A percentile compares a stretch with the other conserved stretches of the same genome.
phyloP scores from a whole-genome alignment of 345 rosid species.

The Brassica cretica region DNA sequence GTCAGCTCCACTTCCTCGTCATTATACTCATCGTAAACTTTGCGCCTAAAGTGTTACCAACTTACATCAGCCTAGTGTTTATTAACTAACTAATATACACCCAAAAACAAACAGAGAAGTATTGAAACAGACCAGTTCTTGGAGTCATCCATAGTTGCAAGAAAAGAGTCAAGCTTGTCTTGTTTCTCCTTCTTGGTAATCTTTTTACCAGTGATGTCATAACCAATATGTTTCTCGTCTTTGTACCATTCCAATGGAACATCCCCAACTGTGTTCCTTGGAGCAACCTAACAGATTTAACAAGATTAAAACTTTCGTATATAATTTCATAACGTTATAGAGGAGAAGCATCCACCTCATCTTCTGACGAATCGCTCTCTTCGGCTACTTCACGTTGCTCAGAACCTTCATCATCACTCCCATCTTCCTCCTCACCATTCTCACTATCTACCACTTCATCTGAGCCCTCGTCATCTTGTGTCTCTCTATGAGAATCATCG shows the following conservation, averaged over 20 bases:
- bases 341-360: slow-evolving; percentile 53
- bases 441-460: slow-evolving; percentile 33
- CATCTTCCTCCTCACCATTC: slow-evolving; percentile 42
- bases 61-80: slow-evolving; percentile 6
- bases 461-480: slow-evolving; percentile 42
- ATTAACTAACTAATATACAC: background rate
- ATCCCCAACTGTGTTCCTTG: slow-evolving; percentile 86
- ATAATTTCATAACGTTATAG: background rate
- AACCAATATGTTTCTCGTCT: slow-evolving; percentile 93
- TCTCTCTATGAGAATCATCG: slow-evolving; percentile 36
- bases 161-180: slow-evolving; percentile 81
- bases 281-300: slow-evolving; percentile 55
- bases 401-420: slow-evolving; percentile 41
- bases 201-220: slow-evolving; percentile 78
- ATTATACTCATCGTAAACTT: slow-evolving; percentile 80
- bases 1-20: slow-evolving; percentile 86
- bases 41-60: slow-evolving; percentile 56
- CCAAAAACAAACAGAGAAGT: background rate
- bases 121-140: slow-evolving; percentile 65
- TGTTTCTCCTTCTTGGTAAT: slow-evolving; percentile 77
- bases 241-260: slow-evolving; percentile 89
- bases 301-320: background rate
- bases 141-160: slow-evolving; percentile 76
- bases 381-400: slow-evolving; percentile 55
- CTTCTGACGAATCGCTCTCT: slow-evolving; percentile 95